phyloP scores from a whole-genome alignment of 1,284 basidiomycete species.

The Papiliotrema flavescens region DNA sequence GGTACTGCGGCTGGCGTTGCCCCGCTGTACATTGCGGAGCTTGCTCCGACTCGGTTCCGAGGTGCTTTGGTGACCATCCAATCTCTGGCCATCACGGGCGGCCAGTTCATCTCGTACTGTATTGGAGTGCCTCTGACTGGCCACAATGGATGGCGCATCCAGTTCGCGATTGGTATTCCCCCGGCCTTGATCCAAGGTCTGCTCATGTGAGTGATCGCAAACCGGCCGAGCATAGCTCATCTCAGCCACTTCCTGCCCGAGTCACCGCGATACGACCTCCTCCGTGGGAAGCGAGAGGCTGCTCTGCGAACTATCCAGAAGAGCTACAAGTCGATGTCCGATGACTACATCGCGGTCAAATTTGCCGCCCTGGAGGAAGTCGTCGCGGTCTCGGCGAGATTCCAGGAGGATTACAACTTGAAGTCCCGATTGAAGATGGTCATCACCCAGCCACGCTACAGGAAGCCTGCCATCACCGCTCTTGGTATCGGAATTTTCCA shows the following conservation, averaged over 20 bases:
- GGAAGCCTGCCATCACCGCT: slow-evolving; percentile 63
- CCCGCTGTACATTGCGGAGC: slow-evolving; percentile 48
- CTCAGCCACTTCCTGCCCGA: slow-evolving; percentile 42
- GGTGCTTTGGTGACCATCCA: slow-evolving; percentile 48
- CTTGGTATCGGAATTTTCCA: slow-evolving; percentile 56
- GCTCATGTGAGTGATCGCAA: slow-evolving; percentile 21
- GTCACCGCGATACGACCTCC: slow-evolving; percentile 44
- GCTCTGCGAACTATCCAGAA: slow-evolving; percentile 32
- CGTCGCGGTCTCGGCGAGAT: slow-evolving; percentile 26
- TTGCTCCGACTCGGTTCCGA: slow-evolving; percentile 45
- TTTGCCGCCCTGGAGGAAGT: slow-evolving; percentile 41
- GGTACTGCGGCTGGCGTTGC: slow-evolving; percentile 45
- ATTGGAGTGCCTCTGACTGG: slow-evolving; percentile 32
- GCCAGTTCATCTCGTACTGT: slow-evolving; percentile 47
- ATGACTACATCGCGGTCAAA: slow-evolving; percentile 42
- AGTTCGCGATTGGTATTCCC: slow-evolving; percentile 46
- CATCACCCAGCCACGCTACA: slow-evolving; percentile 59
- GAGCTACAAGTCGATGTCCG: slow-evolving; percentile 32
- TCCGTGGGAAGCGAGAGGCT: slow-evolving; percentile 28
- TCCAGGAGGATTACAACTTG: slow-evolving; percentile 50
- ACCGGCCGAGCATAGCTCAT: not conserved
- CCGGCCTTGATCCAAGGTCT: slow-evolving; percentile 39
- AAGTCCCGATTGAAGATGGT: slow-evolving; percentile 58
- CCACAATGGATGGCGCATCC: slow-evolving; percentile 44
- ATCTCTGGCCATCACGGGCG: slow-evolving; percentile 45